Evolutionary conservation across 352 stramenopile genomes (phyloP), one percentile per base, ranked within the genome.

Genomic region (Phytophthora litchii): DNA sequence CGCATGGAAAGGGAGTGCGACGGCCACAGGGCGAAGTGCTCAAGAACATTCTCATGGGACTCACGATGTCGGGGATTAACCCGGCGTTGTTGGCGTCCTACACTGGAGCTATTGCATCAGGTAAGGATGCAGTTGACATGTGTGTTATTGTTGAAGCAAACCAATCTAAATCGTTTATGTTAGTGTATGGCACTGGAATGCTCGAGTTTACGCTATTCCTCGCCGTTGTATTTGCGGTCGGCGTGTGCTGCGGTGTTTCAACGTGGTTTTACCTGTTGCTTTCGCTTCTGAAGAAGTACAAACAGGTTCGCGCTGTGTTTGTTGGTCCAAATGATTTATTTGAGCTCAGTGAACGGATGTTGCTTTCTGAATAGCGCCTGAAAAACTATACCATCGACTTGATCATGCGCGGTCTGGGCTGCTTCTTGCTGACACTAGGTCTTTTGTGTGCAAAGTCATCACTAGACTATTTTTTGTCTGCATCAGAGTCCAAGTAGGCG

Each of bases 51-150:
- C 70, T 96, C 9, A 78, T 96, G 62, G 88, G 88, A 12, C 56
- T 96, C 29, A 95, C 88, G 0, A 93, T 96, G 81, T 96, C 88
- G 12, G 88, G 86, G 0, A 89, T 96, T 60, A 96, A 96, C 35
- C 88, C 86, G 7, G 86, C 88, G 17, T 55, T 96, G 35, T 63
- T 96, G 4, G 88, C 86, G 0, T 94, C 88, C 4, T 96, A 96
- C 60, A 96, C 88, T 1, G 88, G 86, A 4, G 88, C 88, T 3
- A 93, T 96, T 62, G 86, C 88, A 17, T 94, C 85, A 54, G 85
- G 88, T 96, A 64, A 43, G 12, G 32, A 4, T 19, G 6, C 20
- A 31, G 7, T 34, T 17, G n/a, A 3, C 34, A 36, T 20, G 34
- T 20, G 34, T 19, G 9, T 52, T 35, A 19, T 11, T 31, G 41